Evolutionary conservation across 75 land plant genomes (phyloP), one percentile per base, ranked within the genome.

Genomic region (Selaginella tamariscina): DNA sequence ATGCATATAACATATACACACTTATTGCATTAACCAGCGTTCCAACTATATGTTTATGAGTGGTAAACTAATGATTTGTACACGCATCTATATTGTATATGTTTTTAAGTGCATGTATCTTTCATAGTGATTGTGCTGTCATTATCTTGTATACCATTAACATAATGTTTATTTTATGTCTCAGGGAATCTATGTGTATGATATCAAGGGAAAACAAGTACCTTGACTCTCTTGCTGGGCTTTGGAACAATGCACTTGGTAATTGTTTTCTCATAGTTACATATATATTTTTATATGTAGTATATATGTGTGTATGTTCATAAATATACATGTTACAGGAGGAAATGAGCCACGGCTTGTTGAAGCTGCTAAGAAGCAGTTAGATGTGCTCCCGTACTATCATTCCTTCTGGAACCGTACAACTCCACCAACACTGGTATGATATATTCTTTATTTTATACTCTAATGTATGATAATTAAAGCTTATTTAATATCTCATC

Each of bases 331-430:
- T 55, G 30, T 55, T 71, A 20, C 74, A 95, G 99, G 99, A 24
- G 97, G 91, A 55, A 85, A 68, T 78, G 96, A 95, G 79, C 85
- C 88, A 56, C 88, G 99, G 13, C 89, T 95, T 72, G 86, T 95
- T 54, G 82, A 74, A 28, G 96, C 99, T 64, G 99, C 97, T 32
- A 78, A 74, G 27, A 71, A 57, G 49, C 99, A 90, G 59, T 68
- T 95, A 54, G 85, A 86, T 60, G 86, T 56, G 2, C 74, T 95
- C 75, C 99, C 99, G 59, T 95, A 89, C 69, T 95, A 91, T 71
- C 99, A 95, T 33, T 90, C 96, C 64, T 95, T 95, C 68, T 95
- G 99, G 99, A 95, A 95, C 64, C 91, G 97, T 63, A 91, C 92
- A 2, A 83, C 99, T 56, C 76, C 79, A 66, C 92, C 89, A 20